A percentile compares a stretch with the other conserved stretches of the same genome.
phyloP scores from a whole-genome alignment of 345 rosid species.

The Aurinia saxatilis region DNA sequence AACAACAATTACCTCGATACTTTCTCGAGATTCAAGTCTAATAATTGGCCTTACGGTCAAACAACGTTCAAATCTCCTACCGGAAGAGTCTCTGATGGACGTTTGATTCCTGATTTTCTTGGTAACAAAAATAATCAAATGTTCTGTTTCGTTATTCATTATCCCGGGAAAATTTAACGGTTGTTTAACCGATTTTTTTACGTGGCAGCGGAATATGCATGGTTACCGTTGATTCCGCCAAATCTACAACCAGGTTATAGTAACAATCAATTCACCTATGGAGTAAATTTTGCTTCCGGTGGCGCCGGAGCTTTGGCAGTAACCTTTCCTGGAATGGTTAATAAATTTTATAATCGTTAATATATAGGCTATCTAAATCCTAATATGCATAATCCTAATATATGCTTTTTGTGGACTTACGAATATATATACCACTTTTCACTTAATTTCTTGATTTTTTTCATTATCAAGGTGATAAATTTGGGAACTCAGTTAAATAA shows the following conservation, averaged over 20 bases:
- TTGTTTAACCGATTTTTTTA: background rate
- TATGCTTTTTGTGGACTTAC: too few relatives aligned
- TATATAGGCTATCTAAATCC: too few relatives aligned
- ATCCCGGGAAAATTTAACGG: background rate
- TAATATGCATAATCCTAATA: too few relatives aligned
- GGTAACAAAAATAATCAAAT: constrained; percentile 16
- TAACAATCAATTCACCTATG: constrained; percentile 19
- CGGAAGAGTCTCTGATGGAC: constrained; percentile 38
- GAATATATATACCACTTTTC: too few relatives aligned
- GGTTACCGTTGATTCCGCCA: constrained; percentile 42
- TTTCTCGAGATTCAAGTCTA: constrained; percentile 12
- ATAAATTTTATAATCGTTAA: background rate
- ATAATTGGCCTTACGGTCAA: constrained; percentile 35
- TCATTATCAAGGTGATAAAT: constrained; percentile 27
- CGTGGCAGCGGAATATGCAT: constrained; percentile 34
- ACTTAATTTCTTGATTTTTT: background rate
- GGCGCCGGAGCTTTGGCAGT: constrained; percentile 45
- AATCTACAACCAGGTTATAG: constrained; percentile 34
- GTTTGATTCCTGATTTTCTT: constrained; percentile 36
- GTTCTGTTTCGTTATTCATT: background rate
- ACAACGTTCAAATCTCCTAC: constrained; percentile 36
- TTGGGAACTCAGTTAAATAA: constrained; percentile 30
- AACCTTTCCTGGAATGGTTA: constrained; percentile 36
- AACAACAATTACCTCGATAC: constrained; percentile 37
- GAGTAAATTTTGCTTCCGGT: constrained; percentile 43